Base-by-base conservation (phyloP, 1,139 yeast species). In the Geotrichum cucujoidarum region DNA sequence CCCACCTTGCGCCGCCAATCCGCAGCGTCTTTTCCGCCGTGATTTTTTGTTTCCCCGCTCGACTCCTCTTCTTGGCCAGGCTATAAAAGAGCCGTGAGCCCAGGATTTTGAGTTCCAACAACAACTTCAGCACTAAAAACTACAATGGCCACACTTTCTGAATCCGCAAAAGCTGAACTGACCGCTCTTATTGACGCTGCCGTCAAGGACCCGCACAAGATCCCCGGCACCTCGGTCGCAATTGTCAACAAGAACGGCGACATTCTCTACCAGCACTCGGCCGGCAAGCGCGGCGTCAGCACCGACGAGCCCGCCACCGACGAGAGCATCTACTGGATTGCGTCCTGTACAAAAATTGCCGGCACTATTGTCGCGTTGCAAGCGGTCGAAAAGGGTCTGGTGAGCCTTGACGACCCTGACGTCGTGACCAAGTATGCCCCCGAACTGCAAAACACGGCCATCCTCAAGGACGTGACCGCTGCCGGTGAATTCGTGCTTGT, bases 271-370 rank as follows among this genome's bases (percentile, higher is more conserved):
- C 31, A 38, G 18, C 33, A 53, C 24, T 53, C 57, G n/a, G 40
- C 55, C 13, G 65, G 66, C 10, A 48, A 48, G 37, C 50, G 54
- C 7, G 63, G 60, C 16, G 55, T 58, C 5, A 50, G 56, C 18
- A 55, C 58, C 2, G 38, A 46, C 13, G 53, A 54, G 1, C 52
- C 55, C 8, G 37, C 64, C 20, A 61, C 64, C 6, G 49, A 53
- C 4, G 72, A 74, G 37, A 60, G 66, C 38, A 56, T 66, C 16
- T 64, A 73, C 51, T 64, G 72, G 49, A 63, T 62, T 42, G 77
- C 70, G 39, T 74, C 80, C 13, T 72, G 77, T 49, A 74, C 81
- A 13, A 78, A 78, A 56, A 58, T 75, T 2, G 59, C 76, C 48
- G 74, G 80, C 1, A 68, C 75, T 0, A 67, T 73, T 60, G 80